Evolutionary conservation across 768 basidiomycete species (phyloP).

Genomic region (Leccinum barrowsii): DNA sequence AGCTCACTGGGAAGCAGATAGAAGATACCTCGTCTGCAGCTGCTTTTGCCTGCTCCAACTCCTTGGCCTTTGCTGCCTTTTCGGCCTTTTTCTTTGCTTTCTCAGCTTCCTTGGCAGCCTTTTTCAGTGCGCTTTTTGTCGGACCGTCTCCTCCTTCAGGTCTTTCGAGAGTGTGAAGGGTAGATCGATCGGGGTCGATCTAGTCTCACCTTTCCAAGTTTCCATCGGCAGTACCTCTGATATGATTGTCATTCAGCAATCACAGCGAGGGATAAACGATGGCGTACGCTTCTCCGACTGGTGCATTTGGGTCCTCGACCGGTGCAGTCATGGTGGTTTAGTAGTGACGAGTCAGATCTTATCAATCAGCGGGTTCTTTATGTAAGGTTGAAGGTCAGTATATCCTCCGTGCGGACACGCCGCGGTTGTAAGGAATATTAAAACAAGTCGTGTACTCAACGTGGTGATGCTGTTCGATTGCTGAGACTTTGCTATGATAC

Average conservation of each 20-base stretch:
- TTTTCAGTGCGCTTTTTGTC: constrained; percentile 88
- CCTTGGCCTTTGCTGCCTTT: constrained; percentile 75
- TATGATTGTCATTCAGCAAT: not conserved
- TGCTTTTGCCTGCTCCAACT: constrained; percentile 68
- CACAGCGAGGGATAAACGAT: not conserved
- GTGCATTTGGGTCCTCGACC: not conserved
- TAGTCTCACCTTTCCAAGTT: constrained; percentile 10
- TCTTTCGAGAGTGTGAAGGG: constrained; percentile 12
- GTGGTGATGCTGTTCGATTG: too few relatives aligned
- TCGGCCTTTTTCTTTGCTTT: constrained; percentile 89
- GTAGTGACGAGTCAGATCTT: constrained; percentile 15
- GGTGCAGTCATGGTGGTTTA: constrained; percentile 16
- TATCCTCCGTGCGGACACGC: too few relatives aligned
- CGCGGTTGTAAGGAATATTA: too few relatives aligned
- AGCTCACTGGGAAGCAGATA: constrained; percentile 33
- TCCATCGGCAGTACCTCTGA: constrained; percentile 11
- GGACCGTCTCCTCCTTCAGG: constrained; percentile 44
- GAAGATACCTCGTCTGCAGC: constrained; percentile 50
- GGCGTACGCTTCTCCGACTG: constrained; percentile 6
- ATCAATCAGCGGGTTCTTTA: constrained; percentile 14
- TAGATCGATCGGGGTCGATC: not conserved
- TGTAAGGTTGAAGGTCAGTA: constrained; percentile 19
- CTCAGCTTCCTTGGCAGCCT: constrained; percentile 84
- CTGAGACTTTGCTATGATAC: not conserved
- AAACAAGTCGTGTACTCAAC: too few relatives aligned